Percentiles rank a stretch among this genome's conserved stretches.
phyloP scores from a whole-genome alignment of 164 flowering plant genomes.

The Vitis labrusca region DNA sequence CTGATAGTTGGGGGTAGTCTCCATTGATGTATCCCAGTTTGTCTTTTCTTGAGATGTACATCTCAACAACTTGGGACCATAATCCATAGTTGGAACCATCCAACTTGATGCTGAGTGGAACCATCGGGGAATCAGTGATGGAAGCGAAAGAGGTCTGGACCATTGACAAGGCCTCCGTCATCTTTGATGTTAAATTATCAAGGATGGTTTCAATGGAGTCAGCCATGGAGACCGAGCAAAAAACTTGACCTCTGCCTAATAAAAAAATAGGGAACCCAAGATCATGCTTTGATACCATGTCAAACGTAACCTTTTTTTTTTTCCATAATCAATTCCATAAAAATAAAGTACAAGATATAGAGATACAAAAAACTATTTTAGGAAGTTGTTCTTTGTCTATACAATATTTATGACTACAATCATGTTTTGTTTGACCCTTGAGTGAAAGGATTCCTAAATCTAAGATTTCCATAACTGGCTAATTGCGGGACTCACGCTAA shows the following conservation, averaged over 20 bases:
- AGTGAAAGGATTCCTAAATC: too few relatives aligned
- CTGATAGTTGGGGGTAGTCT: conserved; percentile 1
- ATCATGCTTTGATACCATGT: background rate
- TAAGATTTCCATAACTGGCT: too few relatives aligned
- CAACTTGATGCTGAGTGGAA: conserved; percentile 4
- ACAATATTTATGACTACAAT: too few relatives aligned
- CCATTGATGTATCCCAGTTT: too few relatives aligned
- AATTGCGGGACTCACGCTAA: too few relatives aligned
- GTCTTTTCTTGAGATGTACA: too few relatives aligned
- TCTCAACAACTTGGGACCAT: too few relatives aligned
- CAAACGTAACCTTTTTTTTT: background rate
- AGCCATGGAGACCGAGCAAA: conserved; percentile 1
- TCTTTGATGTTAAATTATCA: conserved; percentile 2
- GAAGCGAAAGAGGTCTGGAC: background rate
- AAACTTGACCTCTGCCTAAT: background rate
- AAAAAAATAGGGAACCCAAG: background rate
- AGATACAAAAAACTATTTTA: conserved; percentile 1
- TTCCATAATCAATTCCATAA: background rate
- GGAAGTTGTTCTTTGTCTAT: background rate
- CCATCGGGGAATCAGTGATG: conserved; percentile 5
- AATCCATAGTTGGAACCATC: too few relatives aligned
- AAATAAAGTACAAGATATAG: conserved; percentile 3
- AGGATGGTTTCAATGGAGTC: conserved; percentile 3
- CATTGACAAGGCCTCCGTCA: background rate
- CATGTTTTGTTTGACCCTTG: too few relatives aligned